Evolutionary conservation across 176 grass and related monocot species (phyloP), one percentile per base, ranked within the genome.

Genomic region (Thalia dealbata): DNA sequence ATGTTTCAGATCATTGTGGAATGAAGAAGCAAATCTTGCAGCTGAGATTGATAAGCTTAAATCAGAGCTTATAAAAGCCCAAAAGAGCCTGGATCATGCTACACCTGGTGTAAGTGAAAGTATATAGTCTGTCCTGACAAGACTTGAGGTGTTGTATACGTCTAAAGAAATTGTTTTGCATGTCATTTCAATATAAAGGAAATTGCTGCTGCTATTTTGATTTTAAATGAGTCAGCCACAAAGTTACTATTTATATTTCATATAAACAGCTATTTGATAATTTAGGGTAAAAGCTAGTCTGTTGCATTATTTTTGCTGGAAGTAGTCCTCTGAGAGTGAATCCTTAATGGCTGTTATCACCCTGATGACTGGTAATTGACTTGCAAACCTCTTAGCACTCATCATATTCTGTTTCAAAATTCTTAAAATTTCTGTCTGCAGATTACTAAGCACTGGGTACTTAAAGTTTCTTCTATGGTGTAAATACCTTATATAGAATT

Each of bases 81-180:
- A 90, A 50, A 97, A 97, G 83, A 92, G 85, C 78, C 78, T 97
- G 60, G 93, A 97, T 61, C 84, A 92, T 81, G 89, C 93, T 72
- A 91, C 81, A 0, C 93, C 93, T 51, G 89, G 93, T 78, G 93
- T 97, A 78, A 84, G 86, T 61, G 62, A 30, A 38, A 38, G 32
- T 38, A 38, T 38, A 38, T 38, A 38, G 32, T 38, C 4, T 38
- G 4, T 38, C 32, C 32, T 38, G 32, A 38, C 4, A 38, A 2
- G 32, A 38, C 32, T 38, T 38, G 4, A 38, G 32, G 32, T 38
- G 32, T 38, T 38, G 32, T 38, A 4, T 38, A 38, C 3, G 18
- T 14, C 14, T 71, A 18, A 52, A 29, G 14, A 55, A 11, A 68
- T 43, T 43, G 10, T 16, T 43, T 22, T 11, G 19, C 21, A 3